Evolutionary conservation across 169 alveolate species (phyloP).

Genomic region (Toxoplasma gondii): DNA sequence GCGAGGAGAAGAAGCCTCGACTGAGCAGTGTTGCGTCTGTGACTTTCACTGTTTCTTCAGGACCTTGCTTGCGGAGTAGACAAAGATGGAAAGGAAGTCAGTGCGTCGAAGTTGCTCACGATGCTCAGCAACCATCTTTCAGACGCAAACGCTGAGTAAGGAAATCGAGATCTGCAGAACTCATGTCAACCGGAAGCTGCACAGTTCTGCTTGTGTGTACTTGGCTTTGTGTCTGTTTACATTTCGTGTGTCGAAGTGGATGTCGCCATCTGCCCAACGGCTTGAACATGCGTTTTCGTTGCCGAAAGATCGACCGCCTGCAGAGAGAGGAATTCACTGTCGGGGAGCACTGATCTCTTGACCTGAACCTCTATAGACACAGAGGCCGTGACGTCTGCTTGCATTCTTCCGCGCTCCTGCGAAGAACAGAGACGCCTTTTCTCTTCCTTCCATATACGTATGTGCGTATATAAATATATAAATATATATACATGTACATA

Average conservation of each 20-base stretch:
- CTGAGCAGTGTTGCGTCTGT: too few relatives aligned
- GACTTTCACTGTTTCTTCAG: background rate
- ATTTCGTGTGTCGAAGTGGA: too few relatives aligned
- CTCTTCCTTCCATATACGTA: background rate
- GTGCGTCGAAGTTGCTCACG: conserved; percentile 52
- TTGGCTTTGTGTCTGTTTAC: background rate
- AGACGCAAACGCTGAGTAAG: background rate
- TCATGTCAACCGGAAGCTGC: background rate
- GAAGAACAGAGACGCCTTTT: background rate
- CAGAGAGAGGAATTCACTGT: too few relatives aligned
- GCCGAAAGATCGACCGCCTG: too few relatives aligned
- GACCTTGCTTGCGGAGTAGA: conserved; percentile 66
- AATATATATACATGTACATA: background rate
- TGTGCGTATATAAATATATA: background rate
- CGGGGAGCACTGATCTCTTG: too few relatives aligned
- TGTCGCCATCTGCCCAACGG: too few relatives aligned
- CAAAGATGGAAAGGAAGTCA: conserved; percentile 65
- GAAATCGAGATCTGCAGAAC: too few relatives aligned
- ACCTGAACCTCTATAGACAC: too few relatives aligned
- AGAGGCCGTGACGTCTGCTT: too few relatives aligned
- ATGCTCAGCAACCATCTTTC: background rate
- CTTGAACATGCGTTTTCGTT: too few relatives aligned
- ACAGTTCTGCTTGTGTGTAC: background rate
- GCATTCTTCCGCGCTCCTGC: too few relatives aligned
- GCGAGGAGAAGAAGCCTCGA: too few relatives aligned